These are phyloP conservation scores for Trichodelitschia bisporula DNA, from an alignment of 495 filamentous ascomycete genomes.

Conservation along the genomic window DNA sequence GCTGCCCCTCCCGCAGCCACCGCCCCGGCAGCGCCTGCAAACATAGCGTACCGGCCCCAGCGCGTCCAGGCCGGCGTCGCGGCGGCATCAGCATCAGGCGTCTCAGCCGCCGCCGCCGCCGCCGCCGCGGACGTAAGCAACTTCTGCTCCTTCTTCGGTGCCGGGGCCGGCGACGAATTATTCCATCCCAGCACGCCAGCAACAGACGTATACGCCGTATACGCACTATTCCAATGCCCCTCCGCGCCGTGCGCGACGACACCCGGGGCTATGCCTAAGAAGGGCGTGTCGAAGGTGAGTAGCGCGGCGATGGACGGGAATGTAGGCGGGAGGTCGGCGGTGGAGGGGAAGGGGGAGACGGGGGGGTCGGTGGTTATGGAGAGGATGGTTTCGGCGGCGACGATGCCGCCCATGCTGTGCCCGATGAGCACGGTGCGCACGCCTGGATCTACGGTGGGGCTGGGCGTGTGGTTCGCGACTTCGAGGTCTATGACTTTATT, in stretches of 20 bases:
- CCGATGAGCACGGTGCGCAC: constrained; percentile 69
- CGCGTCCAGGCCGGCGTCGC: constrained; percentile 33
- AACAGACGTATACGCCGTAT: constrained; percentile 41
- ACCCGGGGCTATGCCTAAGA: constrained; percentile 66
- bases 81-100: constrained; percentile 22
- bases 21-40: constrained; percentile 56
- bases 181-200: constrained; percentile 31
- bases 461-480: constrained; percentile 55
- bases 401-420: constrained; percentile 94
- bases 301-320: constrained; percentile 61
- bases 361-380: constrained; percentile 41
- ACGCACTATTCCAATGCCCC: constrained; percentile 52
- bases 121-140: constrained; percentile 10
- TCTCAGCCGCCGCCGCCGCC: constrained; percentile 10
- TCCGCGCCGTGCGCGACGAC: constrained; percentile 80
- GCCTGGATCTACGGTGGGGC: constrained; percentile 69
- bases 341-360: constrained; percentile 18
- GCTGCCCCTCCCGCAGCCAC: constrained; percentile 64
- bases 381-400: constrained; percentile 70
- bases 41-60: constrained; percentile 68
- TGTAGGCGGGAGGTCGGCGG: constrained; percentile 7
- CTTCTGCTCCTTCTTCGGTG: background rate
- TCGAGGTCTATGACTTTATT: constrained; percentile 88
- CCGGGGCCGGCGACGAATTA: constrained; percentile 1
- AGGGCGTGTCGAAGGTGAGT: constrained; percentile 89